Evolutionary conservation across 169 alveolate genomes (phyloP), one percentile per base, ranked within the genome.

Genomic region (Cryptosporidium ubiquitum): DNA sequence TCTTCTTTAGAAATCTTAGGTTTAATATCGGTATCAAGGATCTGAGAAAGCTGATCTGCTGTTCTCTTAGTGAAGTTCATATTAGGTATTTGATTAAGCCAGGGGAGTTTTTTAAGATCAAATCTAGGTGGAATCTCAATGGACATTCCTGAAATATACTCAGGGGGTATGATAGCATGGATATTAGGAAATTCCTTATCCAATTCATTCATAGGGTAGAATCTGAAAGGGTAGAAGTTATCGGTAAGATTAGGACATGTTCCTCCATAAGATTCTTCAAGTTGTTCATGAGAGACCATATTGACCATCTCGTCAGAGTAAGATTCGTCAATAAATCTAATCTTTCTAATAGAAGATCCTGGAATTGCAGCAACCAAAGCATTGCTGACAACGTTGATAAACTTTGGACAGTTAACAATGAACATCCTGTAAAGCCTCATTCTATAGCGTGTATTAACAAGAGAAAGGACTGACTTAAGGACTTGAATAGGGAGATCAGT

Each of bases 191-290:
- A 35, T 37, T 4, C 7, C n/a, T 69, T 7, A 44, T 69, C 84
- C 39, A 44, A 40, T 39, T 69, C 84, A 33, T 35, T 73, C 61
- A 52, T 55, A 1, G 89, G 89, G 44, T 79, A 79, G 20, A 79
- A 79, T 47, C 75, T 79, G 58, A 79, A 79, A 39, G 89, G 89
- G 58, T 79, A 79, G 35, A 79, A 79, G 33, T 79, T 79, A 1
- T 89, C 73, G 26, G 85, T 89, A 29, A 84, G 20, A n/a, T 89
- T 44, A n/a, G 91, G 84, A 33, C 92, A 86, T n/a, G 89, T 68
- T 1, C 93, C 93, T 39, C 93, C 93, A 89, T 89, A 89, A 9
- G 73, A 44, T 44, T 47, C 42, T 49, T 89, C 93, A 44, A 84
- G 68, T 69, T 89, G 93, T 47, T 84, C 61, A 29, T 23, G 68